Percentiles rank a stretch among this genome's conserved stretches.
phyloP scores from a whole-genome alignment of 257 asterid species.

The Salvia splendens region DNA sequence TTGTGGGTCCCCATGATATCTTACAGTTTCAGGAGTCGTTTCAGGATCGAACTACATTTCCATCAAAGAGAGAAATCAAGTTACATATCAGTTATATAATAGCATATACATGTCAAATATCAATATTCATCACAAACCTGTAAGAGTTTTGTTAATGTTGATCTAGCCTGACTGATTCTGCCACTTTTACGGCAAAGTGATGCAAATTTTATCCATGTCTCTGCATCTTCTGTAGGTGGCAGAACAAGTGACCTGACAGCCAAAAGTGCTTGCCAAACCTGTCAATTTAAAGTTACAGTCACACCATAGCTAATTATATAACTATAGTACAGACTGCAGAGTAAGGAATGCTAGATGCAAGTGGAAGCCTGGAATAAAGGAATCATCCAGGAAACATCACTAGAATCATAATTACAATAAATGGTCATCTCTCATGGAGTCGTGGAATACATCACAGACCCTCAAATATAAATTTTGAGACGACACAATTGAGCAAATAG shows the following conservation, averaged over 20 bases:
- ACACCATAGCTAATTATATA: conserved; percentile 14
- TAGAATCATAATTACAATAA: neutral
- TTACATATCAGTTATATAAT: conserved; percentile 14
- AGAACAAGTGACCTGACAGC: conserved; percentile 91
- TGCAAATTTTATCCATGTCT: conserved; percentile 97
- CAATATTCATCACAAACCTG: conserved; percentile 57
- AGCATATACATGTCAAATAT: conserved; percentile 19
- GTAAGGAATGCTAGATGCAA: conserved; percentile 15
- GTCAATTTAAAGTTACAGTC: conserved; percentile 34
- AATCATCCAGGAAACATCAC: conserved; percentile 19
- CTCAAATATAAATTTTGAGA: neutral
- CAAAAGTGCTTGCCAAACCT: conserved; percentile 96
- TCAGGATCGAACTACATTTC: conserved; percentile 87
- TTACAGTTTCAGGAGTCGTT: conserved; percentile 70
- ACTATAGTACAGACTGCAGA: conserved; percentile 1
- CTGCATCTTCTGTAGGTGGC: conserved; percentile 97
- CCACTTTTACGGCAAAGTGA: conserved; percentile 97
- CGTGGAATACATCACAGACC: neutral
- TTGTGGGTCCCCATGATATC: conserved; percentile 93
- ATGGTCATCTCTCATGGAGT: too few relatives aligned
- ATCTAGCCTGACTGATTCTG: conserved; percentile 95
- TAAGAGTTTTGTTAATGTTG: conserved; percentile 83
- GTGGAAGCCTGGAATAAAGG: conserved; percentile 24
- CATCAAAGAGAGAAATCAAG: conserved; percentile 28
- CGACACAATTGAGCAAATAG: conserved; percentile 11